These are phyloP conservation scores for Tetrapisispora fleetii DNA, from an alignment of 805 yeast genomes.

Conservation along the genomic window DNA sequence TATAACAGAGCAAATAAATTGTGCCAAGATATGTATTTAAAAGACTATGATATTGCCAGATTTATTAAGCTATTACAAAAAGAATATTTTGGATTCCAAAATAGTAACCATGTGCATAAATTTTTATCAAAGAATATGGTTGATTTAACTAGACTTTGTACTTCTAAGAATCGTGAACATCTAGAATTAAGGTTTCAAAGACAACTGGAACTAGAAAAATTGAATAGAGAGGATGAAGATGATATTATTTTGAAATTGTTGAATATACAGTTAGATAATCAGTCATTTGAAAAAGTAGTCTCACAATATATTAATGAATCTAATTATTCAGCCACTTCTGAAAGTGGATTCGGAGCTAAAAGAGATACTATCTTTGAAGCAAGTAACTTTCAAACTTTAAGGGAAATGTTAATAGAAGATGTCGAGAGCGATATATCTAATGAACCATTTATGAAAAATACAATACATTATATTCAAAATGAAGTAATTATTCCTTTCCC, in stretches of 20 bases:
- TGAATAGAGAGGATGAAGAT: background rate
- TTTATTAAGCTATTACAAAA: conserved; percentile 44
- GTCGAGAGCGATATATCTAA: conserved; percentile 17
- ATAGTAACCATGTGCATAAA: conserved; percentile 19
- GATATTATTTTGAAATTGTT: conserved; percentile 23
- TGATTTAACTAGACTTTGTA: conserved; percentile 23
- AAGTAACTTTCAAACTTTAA: conserved; percentile 35
- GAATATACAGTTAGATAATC: conserved; percentile 33
- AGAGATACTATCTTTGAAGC: conserved; percentile 33
- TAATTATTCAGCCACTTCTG: background rate
- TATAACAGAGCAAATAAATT: conserved; percentile 58
- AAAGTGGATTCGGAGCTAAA: conserved; percentile 2
- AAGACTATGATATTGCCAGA: conserved; percentile 46
- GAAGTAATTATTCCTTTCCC: conserved; percentile 78
- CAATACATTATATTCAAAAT: conserved; percentile 43
- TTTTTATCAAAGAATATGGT: conserved; percentile 18
- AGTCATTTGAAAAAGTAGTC: conserved; percentile 15
- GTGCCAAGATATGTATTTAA: conserved; percentile 45
- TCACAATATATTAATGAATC: conserved; percentile 9
- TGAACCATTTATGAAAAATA: conserved; percentile 16
- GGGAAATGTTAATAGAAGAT: conserved; percentile 36
- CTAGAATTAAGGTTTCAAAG: conserved; percentile 25
- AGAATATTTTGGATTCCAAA: conserved; percentile 38
- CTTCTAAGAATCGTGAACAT: conserved; percentile 2
- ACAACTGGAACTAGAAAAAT: conserved; percentile 15